Evolutionary conservation across 352 stramenopile species (phyloP), one percentile per base, ranked within the genome.

Genomic region (Phytopythium boreale): DNA sequence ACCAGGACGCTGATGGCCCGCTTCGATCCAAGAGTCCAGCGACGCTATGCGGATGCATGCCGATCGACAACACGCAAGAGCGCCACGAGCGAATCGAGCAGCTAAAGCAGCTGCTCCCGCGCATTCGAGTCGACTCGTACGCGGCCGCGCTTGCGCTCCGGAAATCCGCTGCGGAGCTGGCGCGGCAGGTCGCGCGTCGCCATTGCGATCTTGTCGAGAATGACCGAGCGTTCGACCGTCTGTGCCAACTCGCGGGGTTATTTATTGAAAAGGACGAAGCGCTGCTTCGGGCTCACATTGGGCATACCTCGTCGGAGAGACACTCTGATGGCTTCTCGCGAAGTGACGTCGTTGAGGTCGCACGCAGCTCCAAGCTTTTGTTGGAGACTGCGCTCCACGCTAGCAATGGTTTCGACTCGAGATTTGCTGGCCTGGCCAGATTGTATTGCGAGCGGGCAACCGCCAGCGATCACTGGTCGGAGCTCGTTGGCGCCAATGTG

Each of bases 1-100:
- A 87, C 58, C 81, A 88, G 65, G 71, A 87, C 34, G 69, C 80
- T 1, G 79, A 88, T 56, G 80, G 79, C 27, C 72, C 70, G 5
- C 69, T 88, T 17, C 73, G 78, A 15, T 46, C 71, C 5, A 82
- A 72, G 47, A 76, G 37, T 31, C 66, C 59, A 29, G 49, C 66
- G 6, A 67, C 55, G 49, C 60, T 89, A 1, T 89, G 80, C 56
- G 80, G 80, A 4, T 89, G 80, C 57, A 77, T 80, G 52, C 68
- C 71, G 4, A 74, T 75, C 52, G 61, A 61, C 27, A 64, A 83
- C 26, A 22, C 52, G 20, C 59, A 52, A 11, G 57, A 74, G 17
- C 56, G 82, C 17, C 53, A 66, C 11, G 66, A 82, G 29, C 70
- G 80, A 14, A 69, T 69, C 24, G 63, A 82, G 7, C 78, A 87